Evolutionary conservation across 495 filamentous ascomycete genomes (phyloP).

Genomic region (Neurospora hispaniola): DNA sequence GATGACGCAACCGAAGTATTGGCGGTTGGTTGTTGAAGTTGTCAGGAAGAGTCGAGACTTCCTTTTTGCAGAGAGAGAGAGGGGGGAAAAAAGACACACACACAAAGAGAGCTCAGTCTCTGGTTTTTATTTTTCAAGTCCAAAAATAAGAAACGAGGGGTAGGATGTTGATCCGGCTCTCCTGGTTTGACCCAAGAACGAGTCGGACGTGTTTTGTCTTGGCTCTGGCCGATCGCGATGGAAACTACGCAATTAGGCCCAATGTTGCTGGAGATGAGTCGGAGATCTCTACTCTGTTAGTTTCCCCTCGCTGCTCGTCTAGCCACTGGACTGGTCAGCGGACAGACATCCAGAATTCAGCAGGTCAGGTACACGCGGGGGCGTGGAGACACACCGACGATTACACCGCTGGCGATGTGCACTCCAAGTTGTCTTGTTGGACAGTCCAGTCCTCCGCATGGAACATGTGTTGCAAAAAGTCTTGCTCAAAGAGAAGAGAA

Average conservation of each 20-base stretch:
- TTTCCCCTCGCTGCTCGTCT: not conserved
- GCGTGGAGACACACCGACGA: not conserved
- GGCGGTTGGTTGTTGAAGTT: not conserved
- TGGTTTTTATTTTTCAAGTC: not conserved
- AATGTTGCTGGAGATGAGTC: not conserved
- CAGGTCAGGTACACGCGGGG: not conserved
- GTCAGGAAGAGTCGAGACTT: not conserved
- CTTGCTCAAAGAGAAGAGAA: not conserved
- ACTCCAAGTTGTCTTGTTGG: not conserved
- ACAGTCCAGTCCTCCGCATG: not conserved
- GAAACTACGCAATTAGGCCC: not conserved
- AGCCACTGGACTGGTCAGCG: not conserved
- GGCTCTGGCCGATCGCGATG: not conserved
- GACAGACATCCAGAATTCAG: not conserved
- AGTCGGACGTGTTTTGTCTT: not conserved
- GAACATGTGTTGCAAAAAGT: not conserved
- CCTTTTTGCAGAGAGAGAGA: not conserved
- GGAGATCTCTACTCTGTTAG: not conserved
- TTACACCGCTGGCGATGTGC: not conserved
- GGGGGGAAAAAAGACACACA: not conserved
- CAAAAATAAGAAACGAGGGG: not conserved
- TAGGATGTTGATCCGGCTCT: not conserved
- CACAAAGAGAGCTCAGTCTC: not conserved
- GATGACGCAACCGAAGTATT: slow-evolving; percentile 18
- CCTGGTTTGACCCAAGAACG: not conserved